These are phyloP conservation scores for Eucalyptus camaldulensis DNA, from an alignment of 345 rosid genomes.

Conservation along the genomic window DNA sequence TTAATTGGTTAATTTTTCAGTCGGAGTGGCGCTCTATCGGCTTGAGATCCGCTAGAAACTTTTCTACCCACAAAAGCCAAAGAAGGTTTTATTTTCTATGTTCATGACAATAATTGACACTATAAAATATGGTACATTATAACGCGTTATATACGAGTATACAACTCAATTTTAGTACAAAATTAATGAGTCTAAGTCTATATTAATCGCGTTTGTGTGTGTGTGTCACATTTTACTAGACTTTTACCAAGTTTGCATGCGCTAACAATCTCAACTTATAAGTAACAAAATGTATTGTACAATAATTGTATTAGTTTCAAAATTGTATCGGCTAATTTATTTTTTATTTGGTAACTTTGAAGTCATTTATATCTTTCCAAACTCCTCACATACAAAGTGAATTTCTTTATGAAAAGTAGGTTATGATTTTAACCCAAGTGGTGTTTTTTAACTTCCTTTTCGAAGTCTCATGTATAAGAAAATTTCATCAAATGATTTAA, in stretches of 20 bases:
- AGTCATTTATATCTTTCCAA: background rate
- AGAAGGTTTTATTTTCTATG: background rate
- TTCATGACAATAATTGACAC: background rate
- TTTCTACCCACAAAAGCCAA: no score
- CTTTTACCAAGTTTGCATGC: no score
- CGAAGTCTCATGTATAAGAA: background rate
- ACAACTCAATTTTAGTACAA: background rate
- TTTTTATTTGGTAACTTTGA: background rate
- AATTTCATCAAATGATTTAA: background rate
- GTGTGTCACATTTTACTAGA: background rate
- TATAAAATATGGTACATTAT: background rate
- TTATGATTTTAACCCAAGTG: background rate
- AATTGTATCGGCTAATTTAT: background rate
- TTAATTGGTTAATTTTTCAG: no score
- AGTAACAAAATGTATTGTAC: background rate
- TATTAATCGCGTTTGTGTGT: background rate
- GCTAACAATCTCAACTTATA: background rate
- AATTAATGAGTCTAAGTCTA: background rate
- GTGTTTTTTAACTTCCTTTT: background rate
- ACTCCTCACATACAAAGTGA: background rate
- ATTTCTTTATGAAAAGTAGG: background rate
- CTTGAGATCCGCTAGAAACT: no score
- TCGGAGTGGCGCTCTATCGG: rapidly evolving
- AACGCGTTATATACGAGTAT: background rate
- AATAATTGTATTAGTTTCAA: background rate